Evolutionary conservation across 2,329 filamentous ascomycete genomes (phyloP).

Genomic region (Aspergillus sp.): DNA sequence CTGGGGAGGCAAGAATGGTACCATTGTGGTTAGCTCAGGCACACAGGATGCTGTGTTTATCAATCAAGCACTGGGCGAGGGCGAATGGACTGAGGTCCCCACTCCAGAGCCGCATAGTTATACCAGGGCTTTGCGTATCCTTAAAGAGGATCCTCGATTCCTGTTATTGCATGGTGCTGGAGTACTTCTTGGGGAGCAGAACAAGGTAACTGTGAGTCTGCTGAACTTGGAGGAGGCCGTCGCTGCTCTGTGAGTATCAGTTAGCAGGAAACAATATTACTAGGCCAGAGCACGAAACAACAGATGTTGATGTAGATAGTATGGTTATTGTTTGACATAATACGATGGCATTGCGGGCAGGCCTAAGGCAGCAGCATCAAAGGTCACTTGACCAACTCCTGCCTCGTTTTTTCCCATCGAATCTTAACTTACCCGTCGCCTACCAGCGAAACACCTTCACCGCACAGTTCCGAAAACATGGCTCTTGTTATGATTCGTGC

Average conservation of each 20-base stretch:
- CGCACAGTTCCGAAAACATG: background rate
- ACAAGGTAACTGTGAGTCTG: conserved; percentile 17
- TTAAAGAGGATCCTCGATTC: conserved; percentile 30
- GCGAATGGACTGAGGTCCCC: conserved; percentile 52
- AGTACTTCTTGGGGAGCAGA: conserved; percentile 11
- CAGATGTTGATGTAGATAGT: too few species aligned
- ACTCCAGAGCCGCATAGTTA: conserved; percentile 51
- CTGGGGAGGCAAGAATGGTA: conserved; percentile 52
- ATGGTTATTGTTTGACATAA: background rate
- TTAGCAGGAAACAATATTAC: background rate
- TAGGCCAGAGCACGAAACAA: background rate
- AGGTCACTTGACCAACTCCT: background rate
- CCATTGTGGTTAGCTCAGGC: conserved; percentile 53
- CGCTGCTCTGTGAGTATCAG: conserved; percentile 1
- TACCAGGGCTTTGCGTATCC: conserved; percentile 52
- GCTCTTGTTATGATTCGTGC: background rate
- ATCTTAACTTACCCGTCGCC: background rate
- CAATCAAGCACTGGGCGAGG: conserved; percentile 51
- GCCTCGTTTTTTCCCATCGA: background rate
- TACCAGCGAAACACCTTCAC: background rate
- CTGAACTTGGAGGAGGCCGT: conserved; percentile 17
- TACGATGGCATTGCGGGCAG: background rate
- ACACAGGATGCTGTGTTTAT: conserved; percentile 50
- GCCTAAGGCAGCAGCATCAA: background rate
- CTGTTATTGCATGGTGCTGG: conserved; percentile 15